Evolutionary conservation across 139 green algal species (phyloP), one percentile per base, ranked within the genome.

Genomic region (Picochlorum sp.): DNA sequence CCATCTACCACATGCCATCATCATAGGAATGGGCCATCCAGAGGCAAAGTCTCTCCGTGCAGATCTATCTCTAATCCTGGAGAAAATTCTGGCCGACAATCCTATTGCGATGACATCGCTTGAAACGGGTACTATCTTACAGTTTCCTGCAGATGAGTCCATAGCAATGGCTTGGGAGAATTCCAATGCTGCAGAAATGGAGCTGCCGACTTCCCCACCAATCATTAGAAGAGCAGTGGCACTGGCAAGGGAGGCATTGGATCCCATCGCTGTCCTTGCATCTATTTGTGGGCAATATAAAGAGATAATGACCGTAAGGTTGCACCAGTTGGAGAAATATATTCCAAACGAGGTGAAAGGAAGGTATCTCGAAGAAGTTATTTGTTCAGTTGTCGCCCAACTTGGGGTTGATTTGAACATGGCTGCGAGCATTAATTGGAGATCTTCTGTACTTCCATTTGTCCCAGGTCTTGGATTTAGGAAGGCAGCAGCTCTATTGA

Each of bases 361-460:
- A 49, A 34, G 20, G 1, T 65, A 58, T 6, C 63, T 87, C n/a
- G 78, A 90, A 49, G 61, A 67, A 6, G 58, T 73, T 15, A 63
- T 92, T 47, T 50, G 75, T 30, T 86, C 82, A 3, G 72, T 73
- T 23, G 65, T 74, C 21, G 78, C 69, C 24, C 84, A 90, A 71
- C 77, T 82, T 5, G 90, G 90, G 11, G 68, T 90, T 49, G 86
- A 97, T 74, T 49, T 97, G 49, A 97, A 97, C 68, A 57, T 80
- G 2, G 82, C 83, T 18, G 83, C 72, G 9, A 68, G 76, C 50
- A 75, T 81, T 37, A 11, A 77, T 7, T 97, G 91, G 91, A 74
- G 79, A 23, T 62, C 76, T 14, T 47, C 80, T 4, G 44, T 73
- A 57, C 84, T 97, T 60, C 76, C 84, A 59, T 97, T 92, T 67